Evolutionary conservation across 805 yeast species (phyloP).

Genomic region (Wickerhamiella kazuoi): DNA sequence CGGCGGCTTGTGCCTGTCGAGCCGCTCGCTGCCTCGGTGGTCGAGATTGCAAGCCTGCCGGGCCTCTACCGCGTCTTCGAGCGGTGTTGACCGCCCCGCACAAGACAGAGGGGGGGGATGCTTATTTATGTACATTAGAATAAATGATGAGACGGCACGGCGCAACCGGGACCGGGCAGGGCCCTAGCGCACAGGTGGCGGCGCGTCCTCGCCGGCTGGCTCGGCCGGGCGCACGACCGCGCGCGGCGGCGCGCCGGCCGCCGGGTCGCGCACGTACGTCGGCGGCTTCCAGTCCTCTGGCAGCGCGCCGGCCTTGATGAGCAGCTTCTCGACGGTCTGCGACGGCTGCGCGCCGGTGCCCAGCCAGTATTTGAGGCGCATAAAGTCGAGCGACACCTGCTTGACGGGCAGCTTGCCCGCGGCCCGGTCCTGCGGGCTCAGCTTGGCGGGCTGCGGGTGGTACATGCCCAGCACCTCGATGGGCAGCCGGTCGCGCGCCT

Average conservation of each 20-base stretch:
- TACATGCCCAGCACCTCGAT: slow-evolving; percentile 92
- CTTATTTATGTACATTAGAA: slow-evolving; percentile 6
- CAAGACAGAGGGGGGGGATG: too few species aligned
- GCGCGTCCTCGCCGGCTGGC: slow-evolving; percentile 9
- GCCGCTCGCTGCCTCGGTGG: slow-evolving; percentile 33
- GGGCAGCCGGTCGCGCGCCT: slow-evolving; percentile 71
- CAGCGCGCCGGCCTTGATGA: slow-evolving; percentile 50
- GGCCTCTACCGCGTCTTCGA: slow-evolving; percentile 85
- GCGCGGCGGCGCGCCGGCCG: background rate
- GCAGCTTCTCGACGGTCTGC: slow-evolving; percentile 55
- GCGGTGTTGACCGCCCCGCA: too few species aligned
- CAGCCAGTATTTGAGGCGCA: slow-evolving; percentile 85
- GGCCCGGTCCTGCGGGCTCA: slow-evolving; percentile 42
- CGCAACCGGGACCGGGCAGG: slow-evolving; percentile 12
- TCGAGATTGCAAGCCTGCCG: slow-evolving; percentile 82
- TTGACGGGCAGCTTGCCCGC: slow-evolving; percentile 45
- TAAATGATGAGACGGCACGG: background rate
- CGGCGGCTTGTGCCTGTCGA: slow-evolving; percentile 47
- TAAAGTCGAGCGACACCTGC: slow-evolving; percentile 69
- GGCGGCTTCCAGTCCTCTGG: slow-evolving; percentile 27
- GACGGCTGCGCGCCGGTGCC: slow-evolving; percentile 96
- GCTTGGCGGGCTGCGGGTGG: slow-evolving; percentile 61
- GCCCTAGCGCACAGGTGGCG: slow-evolving; percentile 12
- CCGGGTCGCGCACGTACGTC: background rate
- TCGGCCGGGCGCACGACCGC: slow-evolving; percentile 6